phyloP scores from a whole-genome alignment of 1,139 yeast species.

The Kodamaea sp. region DNA sequence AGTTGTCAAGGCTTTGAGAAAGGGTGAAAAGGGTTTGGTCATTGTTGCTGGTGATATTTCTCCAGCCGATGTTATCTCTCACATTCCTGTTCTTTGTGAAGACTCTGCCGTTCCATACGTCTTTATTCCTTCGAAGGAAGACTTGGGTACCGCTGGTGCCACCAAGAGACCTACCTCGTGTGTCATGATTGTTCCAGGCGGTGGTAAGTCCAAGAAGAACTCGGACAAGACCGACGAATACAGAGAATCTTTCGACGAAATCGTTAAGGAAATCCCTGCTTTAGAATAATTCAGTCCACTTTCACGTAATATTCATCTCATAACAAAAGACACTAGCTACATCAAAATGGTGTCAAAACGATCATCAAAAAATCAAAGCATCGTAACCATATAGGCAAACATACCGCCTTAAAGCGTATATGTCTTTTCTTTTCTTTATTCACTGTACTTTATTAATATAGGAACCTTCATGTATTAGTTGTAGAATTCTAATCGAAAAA shows the following conservation, averaged over 20 bases:
- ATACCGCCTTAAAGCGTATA: no score
- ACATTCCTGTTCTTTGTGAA: slow-evolving; percentile 95
- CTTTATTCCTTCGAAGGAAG: slow-evolving; percentile 96
- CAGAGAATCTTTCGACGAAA: slow-evolving; percentile 88
- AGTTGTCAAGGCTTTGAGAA: slow-evolving; percentile 94
- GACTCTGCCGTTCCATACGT: slow-evolving; percentile 86
- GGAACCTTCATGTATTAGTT: no score
- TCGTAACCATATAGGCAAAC: no score
- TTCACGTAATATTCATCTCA: no score
- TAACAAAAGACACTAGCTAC: no score
- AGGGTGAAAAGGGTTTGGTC: slow-evolving; percentile 96
- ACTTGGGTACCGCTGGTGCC: slow-evolving; percentile 97
- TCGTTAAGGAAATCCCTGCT: slow-evolving; percentile 79
- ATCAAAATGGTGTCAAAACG: no score
- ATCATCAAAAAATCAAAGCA: no score
- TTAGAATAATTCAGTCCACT: slow-evolving; percentile 16
- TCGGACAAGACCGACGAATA: slow-evolving; percentile 83
- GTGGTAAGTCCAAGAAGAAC: slow-evolving; percentile 79
- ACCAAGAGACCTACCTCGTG: slow-evolving; percentile 98
- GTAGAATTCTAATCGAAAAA: no score
- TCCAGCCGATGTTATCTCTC: slow-evolving; percentile 96
- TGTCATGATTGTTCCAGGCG: slow-evolving; percentile 96
- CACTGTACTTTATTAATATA: no score
- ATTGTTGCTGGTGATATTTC: slow-evolving; percentile 97
- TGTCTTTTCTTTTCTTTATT: no score